phyloP scores from a whole-genome alignment of 805 yeast genomes.

The Candida verbasci region DNA sequence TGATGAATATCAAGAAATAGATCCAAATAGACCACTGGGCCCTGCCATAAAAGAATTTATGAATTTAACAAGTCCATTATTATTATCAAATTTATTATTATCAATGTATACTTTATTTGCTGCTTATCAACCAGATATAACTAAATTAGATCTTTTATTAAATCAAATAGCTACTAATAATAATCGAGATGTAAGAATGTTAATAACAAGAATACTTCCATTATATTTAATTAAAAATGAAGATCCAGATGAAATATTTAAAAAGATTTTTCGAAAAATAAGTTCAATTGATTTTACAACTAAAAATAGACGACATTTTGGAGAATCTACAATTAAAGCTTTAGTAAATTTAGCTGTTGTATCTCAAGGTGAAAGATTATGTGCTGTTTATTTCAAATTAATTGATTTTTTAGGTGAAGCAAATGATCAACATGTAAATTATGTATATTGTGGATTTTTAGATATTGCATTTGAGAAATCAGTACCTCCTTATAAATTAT shows the following conservation, averaged over 20 bases:
- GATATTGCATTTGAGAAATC: constrained; percentile 52
- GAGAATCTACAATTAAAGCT: constrained; percentile 55
- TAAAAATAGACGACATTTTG: constrained; percentile 34
- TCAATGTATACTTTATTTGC: constrained; percentile 47
- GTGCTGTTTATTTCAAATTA: constrained; percentile 59
- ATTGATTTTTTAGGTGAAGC: constrained; percentile 62
- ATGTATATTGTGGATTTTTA: constrained; percentile 63
- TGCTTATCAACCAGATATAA: constrained; percentile 45
- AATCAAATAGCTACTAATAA: constrained; percentile 31
- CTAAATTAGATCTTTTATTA: constrained; percentile 38
- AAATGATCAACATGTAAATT: constrained; percentile 61
- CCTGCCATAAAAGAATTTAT: neutral
- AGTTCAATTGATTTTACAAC: constrained; percentile 36
- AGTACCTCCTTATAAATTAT: constrained; percentile 71
- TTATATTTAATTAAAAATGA: constrained; percentile 39
- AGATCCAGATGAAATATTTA: constrained; percentile 31
- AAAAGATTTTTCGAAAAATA: constrained; percentile 38
- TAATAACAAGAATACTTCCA: constrained; percentile 52
- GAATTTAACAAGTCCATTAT: constrained; percentile 14
- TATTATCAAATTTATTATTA: constrained; percentile 42
- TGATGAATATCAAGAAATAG: constrained; percentile 9
- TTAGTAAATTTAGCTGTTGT: constrained; percentile 65
- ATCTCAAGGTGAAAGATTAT: constrained; percentile 63
- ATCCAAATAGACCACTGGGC: constrained; percentile 15
- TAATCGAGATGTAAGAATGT: constrained; percentile 53